Evolutionary conservation across 2,329 filamentous ascomycete species (phyloP).

Genomic region (Aspergillus brasiliensis): DNA sequence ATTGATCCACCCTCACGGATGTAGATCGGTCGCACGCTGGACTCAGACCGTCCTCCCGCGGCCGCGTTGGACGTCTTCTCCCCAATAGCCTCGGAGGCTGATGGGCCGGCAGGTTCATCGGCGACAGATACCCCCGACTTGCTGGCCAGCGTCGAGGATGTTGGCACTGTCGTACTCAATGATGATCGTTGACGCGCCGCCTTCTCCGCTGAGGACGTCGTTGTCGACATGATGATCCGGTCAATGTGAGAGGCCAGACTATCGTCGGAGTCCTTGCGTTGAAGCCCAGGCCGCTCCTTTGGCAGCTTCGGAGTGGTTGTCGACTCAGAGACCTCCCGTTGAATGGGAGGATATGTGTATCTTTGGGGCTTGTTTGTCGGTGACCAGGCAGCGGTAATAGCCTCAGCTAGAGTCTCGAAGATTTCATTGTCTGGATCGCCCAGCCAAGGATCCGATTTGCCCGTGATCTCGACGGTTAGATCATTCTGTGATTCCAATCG

Average conservation of each 20-base stretch:
- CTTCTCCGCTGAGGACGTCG: conserved; percentile 35
- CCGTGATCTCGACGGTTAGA: conserved; percentile 81
- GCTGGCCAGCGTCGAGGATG: conserved; percentile 44
- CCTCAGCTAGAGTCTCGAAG: conserved; percentile 83
- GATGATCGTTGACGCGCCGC: conserved; percentile 31
- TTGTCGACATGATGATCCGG: conserved; percentile 42
- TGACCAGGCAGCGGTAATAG: conserved; percentile 83
- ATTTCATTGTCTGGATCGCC: conserved; percentile 89
- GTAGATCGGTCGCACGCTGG: conserved; percentile 66
- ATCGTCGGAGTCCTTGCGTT: conserved; percentile 40
- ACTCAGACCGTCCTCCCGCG: neutral
- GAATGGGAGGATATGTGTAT: conserved; percentile 37
- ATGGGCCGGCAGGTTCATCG: conserved; percentile 2
- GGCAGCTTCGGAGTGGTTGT: conserved; percentile 9
- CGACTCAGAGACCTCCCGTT: conserved; percentile 20
- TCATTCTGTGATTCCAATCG: conserved; percentile 77
- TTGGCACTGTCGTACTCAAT: conserved; percentile 33
- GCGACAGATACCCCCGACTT: conserved; percentile 18
- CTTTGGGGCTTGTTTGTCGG: conserved; percentile 34
- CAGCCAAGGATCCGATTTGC: conserved; percentile 94
- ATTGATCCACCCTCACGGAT: conserved; percentile 96
- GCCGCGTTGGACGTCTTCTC: neutral
- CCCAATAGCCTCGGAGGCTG: neutral
- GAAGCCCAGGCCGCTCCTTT: conserved; percentile 24
- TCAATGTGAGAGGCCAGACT: conserved; percentile 44